Percentiles rank a stretch among this genome's conserved stretches.
Conservation (phyloP, 345 rosid species). For the Pseudoturritis turrita region DNA sequence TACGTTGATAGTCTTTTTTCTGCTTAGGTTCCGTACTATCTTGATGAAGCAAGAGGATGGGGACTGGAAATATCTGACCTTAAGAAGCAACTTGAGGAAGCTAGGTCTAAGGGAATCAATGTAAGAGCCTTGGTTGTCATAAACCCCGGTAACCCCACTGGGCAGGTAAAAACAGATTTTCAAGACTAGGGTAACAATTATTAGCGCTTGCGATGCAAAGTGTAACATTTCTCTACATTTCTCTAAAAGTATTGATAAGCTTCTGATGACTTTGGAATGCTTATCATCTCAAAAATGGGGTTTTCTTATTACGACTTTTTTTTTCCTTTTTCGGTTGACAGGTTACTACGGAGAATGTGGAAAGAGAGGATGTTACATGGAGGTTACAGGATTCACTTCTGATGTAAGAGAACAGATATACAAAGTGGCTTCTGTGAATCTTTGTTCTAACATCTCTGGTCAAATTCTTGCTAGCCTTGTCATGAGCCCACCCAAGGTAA, state of each 20-base stretch:
- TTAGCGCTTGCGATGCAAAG: background rate
- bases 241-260: slow-evolving; percentile 53
- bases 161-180: slow-evolving; percentile 48
- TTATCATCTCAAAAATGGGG: background rate
- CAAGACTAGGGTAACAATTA: background rate
- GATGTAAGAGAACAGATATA: slow-evolving; percentile 81
- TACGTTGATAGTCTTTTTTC: background rate
- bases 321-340: slow-evolving; percentile 26
- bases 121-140: slow-evolving; percentile 84
- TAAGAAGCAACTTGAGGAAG: slow-evolving; percentile 69
- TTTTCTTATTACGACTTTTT: too few species aligned
- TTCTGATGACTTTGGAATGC: background rate
- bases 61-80: slow-evolving; percentile 76
- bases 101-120: slow-evolving; percentile 56
- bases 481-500: slow-evolving; percentile 96
- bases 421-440: slow-evolving; percentile 88
- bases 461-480: slow-evolving; percentile 94
- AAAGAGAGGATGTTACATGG: slow-evolving; percentile 97
- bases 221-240: slow-evolving; percentile 8
- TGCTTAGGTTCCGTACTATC: slow-evolving; percentile 81
- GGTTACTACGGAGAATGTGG: slow-evolving; percentile 96
- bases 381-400: slow-evolving; percentile 68
- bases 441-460: slow-evolving; percentile 86
- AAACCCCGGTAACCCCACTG: slow-evolving; percentile 93
- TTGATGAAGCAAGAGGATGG: slow-evolving; percentile 88